These are phyloP conservation scores for Coprinopsis strossmayeri DNA, from an alignment of 768 basidiomycete species.

Conservation along the genomic window DNA sequence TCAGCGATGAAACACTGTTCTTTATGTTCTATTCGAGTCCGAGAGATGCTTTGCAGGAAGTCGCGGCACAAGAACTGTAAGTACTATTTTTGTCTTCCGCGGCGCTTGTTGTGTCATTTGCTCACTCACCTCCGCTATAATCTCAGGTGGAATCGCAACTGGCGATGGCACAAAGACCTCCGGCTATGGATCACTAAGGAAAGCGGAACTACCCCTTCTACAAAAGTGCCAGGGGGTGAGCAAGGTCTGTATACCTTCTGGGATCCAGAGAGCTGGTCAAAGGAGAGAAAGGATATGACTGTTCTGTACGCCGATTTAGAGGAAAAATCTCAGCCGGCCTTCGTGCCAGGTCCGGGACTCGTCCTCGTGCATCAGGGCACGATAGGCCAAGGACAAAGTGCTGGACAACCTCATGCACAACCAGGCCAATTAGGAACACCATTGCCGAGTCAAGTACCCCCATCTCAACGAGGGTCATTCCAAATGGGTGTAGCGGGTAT, in stretches of 20 bases:
- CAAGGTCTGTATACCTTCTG: constrained; percentile 88
- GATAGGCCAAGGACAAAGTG: constrained; percentile 8
- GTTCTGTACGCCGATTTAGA: constrained; percentile 70
- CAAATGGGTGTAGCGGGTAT: constrained; percentile 48
- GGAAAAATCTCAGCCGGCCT: constrained; percentile 64
- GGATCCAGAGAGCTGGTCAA: constrained; percentile 75
- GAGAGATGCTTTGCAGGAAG: constrained; percentile 87
- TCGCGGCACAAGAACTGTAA: constrained; percentile 92
- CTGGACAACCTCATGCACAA: constrained; percentile 20
- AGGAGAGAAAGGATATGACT: constrained; percentile 72
- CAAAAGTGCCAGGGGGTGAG: constrained; percentile 77
- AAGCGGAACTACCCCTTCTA: constrained; percentile 65
- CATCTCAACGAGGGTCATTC: constrained; percentile 36
- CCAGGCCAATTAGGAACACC: constrained; percentile 35
- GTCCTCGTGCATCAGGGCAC: constrained; percentile 35
- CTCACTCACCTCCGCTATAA: constrained; percentile 1
- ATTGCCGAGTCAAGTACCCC: constrained; percentile 25
- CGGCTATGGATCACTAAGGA: constrained; percentile 86
- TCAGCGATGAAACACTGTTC: constrained; percentile 95
- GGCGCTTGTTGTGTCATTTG: neutral
- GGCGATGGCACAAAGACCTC: constrained; percentile 93
- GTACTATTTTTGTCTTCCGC: constrained; percentile 25
- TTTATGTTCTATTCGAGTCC: constrained; percentile 98
- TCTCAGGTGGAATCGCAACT: constrained; percentile 83
- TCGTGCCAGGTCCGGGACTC: constrained; percentile 37